Base-by-base conservation (phyloP, 192 early-diverging fungal genomes). In the Haplosporangium gracile region DNA sequence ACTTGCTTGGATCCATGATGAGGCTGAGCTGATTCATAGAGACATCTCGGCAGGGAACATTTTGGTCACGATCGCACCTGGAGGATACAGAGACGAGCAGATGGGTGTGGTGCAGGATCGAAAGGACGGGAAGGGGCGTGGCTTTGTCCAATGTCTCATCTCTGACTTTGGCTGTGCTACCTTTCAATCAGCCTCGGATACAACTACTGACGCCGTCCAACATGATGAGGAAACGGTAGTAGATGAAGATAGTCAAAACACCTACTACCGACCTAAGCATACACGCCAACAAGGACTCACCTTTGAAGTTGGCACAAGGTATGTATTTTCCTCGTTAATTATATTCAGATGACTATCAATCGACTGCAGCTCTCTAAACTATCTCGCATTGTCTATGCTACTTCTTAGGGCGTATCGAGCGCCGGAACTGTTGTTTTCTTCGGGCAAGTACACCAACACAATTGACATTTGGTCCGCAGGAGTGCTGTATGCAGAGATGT, bases 401-500 rank as follows among this genome's bases (percentile, higher is more conserved):
- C 22, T 65, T 34, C 60, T 60, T 32, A 89, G 90, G 53, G 88
- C 82, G 36, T 92, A 92, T 51, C 82, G 88, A 15, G 90, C 91
- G 0, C 91, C 91, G 29, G 91, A 92, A 34, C 74, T 92, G 1
- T 34, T 90, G 16, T 87, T 91, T 29, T 88, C 89, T 1, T 88
- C 82, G 5, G 43, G 57, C 36, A 80, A 80, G 43, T 91, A 92
- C 57, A 78, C 89, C 10, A 80, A 72, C 22, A 70, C 91, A 2
- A 79, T 89, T 36, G 91, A 92, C 76, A 82, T 92, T 74, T 92
- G 91, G 91, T 90, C 89, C 3, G 73, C 85, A 38, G 91, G 90
- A 9, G 90, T 90, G 5, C 51, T 91, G 3, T 89, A 91, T 81
- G 89, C 90, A 5, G 91, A 91, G 71, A 85, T 91, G 76, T 89